Base-by-base conservation (phyloP, 495 filamentous ascomycete genomes). In the Chaetomidium leptoderma region DNA sequence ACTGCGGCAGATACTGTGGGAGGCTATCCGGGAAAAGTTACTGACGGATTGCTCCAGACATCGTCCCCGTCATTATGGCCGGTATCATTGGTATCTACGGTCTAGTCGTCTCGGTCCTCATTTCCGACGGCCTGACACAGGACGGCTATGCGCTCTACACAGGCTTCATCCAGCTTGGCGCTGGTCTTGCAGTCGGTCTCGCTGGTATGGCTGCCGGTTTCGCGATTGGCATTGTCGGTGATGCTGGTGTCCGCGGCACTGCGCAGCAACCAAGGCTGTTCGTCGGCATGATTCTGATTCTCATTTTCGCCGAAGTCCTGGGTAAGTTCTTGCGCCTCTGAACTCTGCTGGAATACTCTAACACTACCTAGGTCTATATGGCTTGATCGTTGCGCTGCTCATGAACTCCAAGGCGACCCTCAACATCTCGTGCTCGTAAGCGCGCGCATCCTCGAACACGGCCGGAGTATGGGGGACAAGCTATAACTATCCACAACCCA, bases 41-140 rank as follows among this genome's bases (percentile, higher is more conserved):
- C 14, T 14, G 4, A 24, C 21, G 4, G 14, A 55, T 33, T 19
- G 10, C 2, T 8, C 19, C 63, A 98, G 93, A 97, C 81, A 96
- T 98, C 71, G 91, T 98, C 58, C 93, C 93, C 70, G 93, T 98
- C 76, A 95, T 99, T 83, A 99, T 99, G 93, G 93, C 93, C 81
- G 93, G 93, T 97, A 99, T 99, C 78, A 97, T 99, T 76, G 95
- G 89, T 86, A 99, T 99, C 77, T 99, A 99, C 81, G 93, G 93
- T 67, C 84, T 99, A 52, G 93, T 99, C 78, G 93, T 99, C 53
- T 97, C 92, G 4, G 93, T 99, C 75, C 76, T 99, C 71, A 92
- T 99, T 74, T 96, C 95, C 66, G 92, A 95, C 75, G 85, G 86
- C 66, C 80, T 99, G 64, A 80, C 77, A 61, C 95, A 99, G 77